Evolutionary conservation across 2,329 filamentous ascomycete genomes (phyloP), one percentile per base, ranked within the genome.

Genomic region (Fusarium verticillioides): DNA sequence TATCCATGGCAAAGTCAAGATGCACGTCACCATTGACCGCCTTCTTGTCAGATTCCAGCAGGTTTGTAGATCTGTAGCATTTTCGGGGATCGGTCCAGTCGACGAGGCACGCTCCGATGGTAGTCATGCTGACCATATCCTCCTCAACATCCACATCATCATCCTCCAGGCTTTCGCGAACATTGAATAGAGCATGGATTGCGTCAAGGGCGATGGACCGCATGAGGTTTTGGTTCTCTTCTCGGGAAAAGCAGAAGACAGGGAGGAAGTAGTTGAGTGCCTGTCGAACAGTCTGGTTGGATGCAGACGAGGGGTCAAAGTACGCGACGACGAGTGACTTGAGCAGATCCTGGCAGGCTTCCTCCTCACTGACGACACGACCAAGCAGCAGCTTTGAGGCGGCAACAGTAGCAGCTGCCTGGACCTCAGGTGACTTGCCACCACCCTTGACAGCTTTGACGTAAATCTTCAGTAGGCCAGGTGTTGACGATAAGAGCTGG

Each of bases 41-140:
- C 84, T 88, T 91, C 81, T 89, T 91, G 60, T 89, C 87, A 3
- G 85, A 85, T 54, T 93, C 89, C 66, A 84, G 83, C 3, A 87
- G 78, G 3, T 83, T 76, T 9, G 82, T 85, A 73, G 84, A 87
- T 63, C 81, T 87, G 83, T 83, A 93, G 83, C 84, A 94, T 81
- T 97, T 95, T 56, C 96, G 87, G 42, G 95, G 95, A 81, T 98
- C 96, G 1, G 96, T 98, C 96, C 96, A 98, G 80, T 98, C 96
- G 2, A 95, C 90, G 12, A 98, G 84, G 78, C 95, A 96, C 7
- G 93, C 91, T 2, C 94, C 94, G 65, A 97, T 93, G 7, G 91
- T 89, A 47, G 90, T 88, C 73, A 97, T 88, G 75, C 92, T 91
- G 13, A 96, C 93, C 90, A 97, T 95, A 73, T 91, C 92, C 65